Evolutionary conservation across 225 moss, liverwort and hornwort species (phyloP).

Genomic region (Antitrichia curtipendula): DNA sequence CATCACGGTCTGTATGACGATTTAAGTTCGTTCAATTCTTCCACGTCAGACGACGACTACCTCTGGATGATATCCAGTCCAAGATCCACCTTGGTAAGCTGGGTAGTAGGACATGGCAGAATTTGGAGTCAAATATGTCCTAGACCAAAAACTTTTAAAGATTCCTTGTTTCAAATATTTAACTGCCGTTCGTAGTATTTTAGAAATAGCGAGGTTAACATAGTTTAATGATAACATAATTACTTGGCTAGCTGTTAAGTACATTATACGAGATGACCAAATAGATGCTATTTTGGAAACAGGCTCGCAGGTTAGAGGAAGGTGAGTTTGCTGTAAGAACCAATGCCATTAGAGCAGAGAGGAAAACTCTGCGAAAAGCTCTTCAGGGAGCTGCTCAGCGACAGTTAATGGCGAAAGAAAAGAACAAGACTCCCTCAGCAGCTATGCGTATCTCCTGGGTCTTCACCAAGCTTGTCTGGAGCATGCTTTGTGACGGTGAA

Average conservation of each 20-base stretch:
- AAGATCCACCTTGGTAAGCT: slow-evolving; percentile 45
- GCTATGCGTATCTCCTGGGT: slow-evolving; percentile 99
- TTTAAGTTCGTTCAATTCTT: slow-evolving; percentile 13
- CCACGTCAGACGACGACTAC: slow-evolving; percentile 15
- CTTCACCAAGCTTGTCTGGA: slow-evolving; percentile 90
- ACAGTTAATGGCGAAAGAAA: slow-evolving; percentile 91
- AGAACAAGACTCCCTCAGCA: slow-evolving; percentile 83
- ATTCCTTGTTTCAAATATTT: not conserved
- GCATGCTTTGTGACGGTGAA: slow-evolving; percentile 96
- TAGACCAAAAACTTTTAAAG: not conserved
- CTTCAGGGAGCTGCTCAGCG: slow-evolving; percentile 85
- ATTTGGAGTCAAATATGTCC: not conserved
- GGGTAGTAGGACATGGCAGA: not conserved
- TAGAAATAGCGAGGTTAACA: not conserved
- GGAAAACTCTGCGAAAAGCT: slow-evolving; percentile 49
- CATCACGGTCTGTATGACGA: slow-evolving; percentile 11
- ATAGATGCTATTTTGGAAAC: not conserved
- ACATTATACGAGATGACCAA: not conserved
- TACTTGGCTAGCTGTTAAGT: not conserved
- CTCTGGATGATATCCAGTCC: slow-evolving; percentile 42
- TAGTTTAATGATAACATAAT: not conserved
- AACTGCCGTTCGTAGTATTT: not conserved
- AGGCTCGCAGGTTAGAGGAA: slow-evolving; percentile 60
- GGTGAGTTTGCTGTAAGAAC: slow-evolving; percentile 40
- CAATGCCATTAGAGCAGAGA: slow-evolving; percentile 41